Percentiles rank a stretch among this genome's conserved stretches.
Conservation (phyloP, 371 early-diverging fungal species). For the Syncephalastrum contaminatum region DNA sequence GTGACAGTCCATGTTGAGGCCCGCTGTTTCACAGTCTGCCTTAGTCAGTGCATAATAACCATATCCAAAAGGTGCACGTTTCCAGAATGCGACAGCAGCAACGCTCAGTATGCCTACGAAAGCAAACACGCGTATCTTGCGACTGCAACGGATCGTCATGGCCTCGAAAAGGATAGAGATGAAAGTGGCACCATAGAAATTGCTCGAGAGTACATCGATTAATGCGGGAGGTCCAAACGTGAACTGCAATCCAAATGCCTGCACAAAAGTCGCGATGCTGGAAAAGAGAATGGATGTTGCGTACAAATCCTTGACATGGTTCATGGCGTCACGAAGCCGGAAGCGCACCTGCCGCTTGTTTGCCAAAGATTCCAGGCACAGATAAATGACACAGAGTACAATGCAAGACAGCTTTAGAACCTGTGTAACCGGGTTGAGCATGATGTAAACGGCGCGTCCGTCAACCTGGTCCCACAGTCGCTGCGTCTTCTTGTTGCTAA, state of each 20-base stretch:
- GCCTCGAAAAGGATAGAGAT: slow-evolving; percentile 23
- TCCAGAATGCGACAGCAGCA: slow-evolving; percentile 11
- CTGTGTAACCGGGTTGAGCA: slow-evolving; percentile 26
- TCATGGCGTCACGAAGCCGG: slow-evolving; percentile 1
- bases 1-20: slow-evolving; percentile 13
- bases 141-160: slow-evolving; percentile 15
- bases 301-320: slow-evolving; percentile 17
- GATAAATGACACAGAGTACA: slow-evolving; percentile 2
- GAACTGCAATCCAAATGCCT: slow-evolving; percentile 12
- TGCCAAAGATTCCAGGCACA: slow-evolving; percentile 17
- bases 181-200: slow-evolving; percentile 21
- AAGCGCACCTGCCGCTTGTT: slow-evolving; percentile 25
- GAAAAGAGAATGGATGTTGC: slow-evolving; percentile 23
- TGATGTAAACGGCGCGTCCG: slow-evolving; percentile 22
- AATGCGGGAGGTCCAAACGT: slow-evolving; percentile 13
- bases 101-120: slow-evolving; percentile 6
- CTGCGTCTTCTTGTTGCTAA: neutral
- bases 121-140: slow-evolving; percentile 7
- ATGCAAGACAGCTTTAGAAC: slow-evolving; percentile 11
- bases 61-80: slow-evolving; percentile 22
- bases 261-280: slow-evolving; percentile 16
- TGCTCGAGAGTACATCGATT: slow-evolving; percentile 28
- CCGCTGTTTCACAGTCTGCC: slow-evolving; percentile 5
- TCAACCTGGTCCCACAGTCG: slow-evolving; percentile 27
- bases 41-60: slow-evolving; percentile 4